Conservation (phyloP, 2,329 filamentous ascomycete genomes). For the Exophiala bonariae region DNA sequence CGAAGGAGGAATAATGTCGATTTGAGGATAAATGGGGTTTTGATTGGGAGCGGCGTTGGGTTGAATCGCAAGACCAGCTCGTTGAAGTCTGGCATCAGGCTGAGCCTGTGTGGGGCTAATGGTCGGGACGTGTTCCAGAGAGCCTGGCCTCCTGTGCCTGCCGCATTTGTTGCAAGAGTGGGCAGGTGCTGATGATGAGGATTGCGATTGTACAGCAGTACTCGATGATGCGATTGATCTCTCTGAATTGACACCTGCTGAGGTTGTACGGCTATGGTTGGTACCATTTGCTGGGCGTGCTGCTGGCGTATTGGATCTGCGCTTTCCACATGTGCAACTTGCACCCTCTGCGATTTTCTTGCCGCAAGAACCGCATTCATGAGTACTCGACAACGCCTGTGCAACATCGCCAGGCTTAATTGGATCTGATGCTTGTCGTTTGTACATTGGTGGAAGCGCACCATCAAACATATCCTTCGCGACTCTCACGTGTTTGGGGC, state of each 20-base stretch:
- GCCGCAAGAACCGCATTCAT: constrained; percentile 20
- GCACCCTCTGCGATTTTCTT: constrained; percentile 13
- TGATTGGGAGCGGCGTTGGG: constrained; percentile 7
- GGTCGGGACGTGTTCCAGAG: not conserved
- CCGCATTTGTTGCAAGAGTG: constrained; percentile 20
- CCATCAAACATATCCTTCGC: constrained; percentile 30
- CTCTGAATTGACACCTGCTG: constrained; percentile 15
- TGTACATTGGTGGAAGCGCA: constrained; percentile 25
- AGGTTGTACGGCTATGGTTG: constrained; percentile 10
- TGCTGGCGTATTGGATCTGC: constrained; percentile 10
- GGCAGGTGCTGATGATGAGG: constrained; percentile 8
- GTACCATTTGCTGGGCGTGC: constrained; percentile 1
- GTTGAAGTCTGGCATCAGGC: constrained; percentile 11
- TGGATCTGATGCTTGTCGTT: constrained; percentile 18
- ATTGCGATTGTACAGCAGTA: constrained; percentile 17
- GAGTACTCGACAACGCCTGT: constrained; percentile 2
- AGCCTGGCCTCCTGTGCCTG: constrained; percentile 16
- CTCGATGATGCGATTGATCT: constrained; percentile 12
- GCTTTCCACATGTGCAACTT: constrained; percentile 24
- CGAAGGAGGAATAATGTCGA: constrained; percentile 24
- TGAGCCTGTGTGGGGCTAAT: constrained; percentile 7
- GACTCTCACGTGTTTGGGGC: constrained; percentile 24
- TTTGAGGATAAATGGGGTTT: constrained; percentile 17
- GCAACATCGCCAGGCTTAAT: constrained; percentile 7
- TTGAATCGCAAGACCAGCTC: constrained; percentile 16